These are phyloP conservation scores for Tylopilus vinaceipallidus DNA, from an alignment of 768 basidiomycete genomes.

Conservation along the genomic window DNA sequence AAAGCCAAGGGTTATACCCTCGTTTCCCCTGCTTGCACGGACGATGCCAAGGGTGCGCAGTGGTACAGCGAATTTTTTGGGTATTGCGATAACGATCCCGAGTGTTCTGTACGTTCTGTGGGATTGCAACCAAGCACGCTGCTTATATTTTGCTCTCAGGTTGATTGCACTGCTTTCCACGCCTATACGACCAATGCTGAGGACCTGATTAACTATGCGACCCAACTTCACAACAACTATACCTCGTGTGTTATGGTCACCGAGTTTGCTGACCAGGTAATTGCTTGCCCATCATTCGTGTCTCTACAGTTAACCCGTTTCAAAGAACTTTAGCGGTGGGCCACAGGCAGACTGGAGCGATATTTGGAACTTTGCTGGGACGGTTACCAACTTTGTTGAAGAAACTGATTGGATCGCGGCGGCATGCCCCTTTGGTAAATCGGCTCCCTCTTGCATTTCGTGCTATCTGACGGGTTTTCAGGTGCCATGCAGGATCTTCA, in stretches of 20 bases:
- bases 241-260: slow-evolving; percentile 49
- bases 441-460: neutral
- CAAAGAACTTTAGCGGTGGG: slow-evolving; percentile 53
- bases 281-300: neutral
- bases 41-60: slow-evolving; percentile 48
- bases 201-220: slow-evolving; percentile 52
- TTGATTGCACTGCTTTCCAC: slow-evolving; percentile 61
- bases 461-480: slow-evolving; percentile 24
- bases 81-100: slow-evolving; percentile 35
- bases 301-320: neutral
- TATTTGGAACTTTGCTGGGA: slow-evolving; percentile 45
- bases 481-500: slow-evolving; percentile 52
- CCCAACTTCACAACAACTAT: slow-evolving; percentile 45
- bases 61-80: slow-evolving; percentile 67
- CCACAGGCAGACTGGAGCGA: slow-evolving; percentile 36
- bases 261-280: slow-evolving; percentile 70
- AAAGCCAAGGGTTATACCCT: slow-evolving; percentile 52
- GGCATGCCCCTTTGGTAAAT: slow-evolving; percentile 61
- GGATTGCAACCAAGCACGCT: neutral
- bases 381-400: slow-evolving; percentile 44
- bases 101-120: slow-evolving; percentile 47
- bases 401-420: slow-evolving; percentile 29
- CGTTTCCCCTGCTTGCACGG: slow-evolving; percentile 67
- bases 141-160: slow-evolving; percentile 33
- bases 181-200: slow-evolving; percentile 56